Base-by-base conservation (phyloP, 2,329 filamentous ascomycete species). In the Aspergillus felis region DNA sequence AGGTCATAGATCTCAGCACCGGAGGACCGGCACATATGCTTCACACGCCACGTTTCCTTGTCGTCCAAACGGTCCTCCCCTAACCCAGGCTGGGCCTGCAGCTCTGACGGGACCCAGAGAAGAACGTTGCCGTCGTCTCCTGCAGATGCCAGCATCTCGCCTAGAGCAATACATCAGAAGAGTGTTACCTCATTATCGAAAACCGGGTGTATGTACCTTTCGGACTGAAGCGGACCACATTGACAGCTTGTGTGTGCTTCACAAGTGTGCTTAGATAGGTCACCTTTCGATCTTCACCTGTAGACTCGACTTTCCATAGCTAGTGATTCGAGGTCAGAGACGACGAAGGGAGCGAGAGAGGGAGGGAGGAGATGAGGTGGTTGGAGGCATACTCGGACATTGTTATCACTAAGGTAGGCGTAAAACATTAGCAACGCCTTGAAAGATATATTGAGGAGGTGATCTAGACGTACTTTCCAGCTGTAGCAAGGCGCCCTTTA, bases 41-140 rank as follows among this genome's bases (percentile, higher is more conserved):
- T 97, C 61, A 93, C 89, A 61, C 93, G 84, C 94, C 94, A 99
- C 64, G 90, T 90, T 76, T 99, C 94, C 76, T 96, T 96, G 73
- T 99, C 94, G 67, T 97, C 94, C 55, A 88, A 82, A 51, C 85
- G 86, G 66, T 97, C 92, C 68, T 92, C 90, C 62, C 92, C 92
- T 70, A 96, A 90, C 49, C 81, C 78, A 54, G 78, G 78, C 55
- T 85, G 82, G 59, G 84, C 82, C 60, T 88, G 84, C 57, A 83
- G 82, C 68, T 96, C 92, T 63, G 91, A 89, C 10, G 92, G 92
- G 44, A 96, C 90, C 94, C 94, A 99, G 59, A 97, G 84, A 57
- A 99, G 88, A 54, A 97, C 91, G 71, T 97, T 99, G 58, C 94
- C 94, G 74, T 99, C 94, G 73, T 99, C 94, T 64, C 94, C 94